Percentiles rank a stretch among this genome's conserved stretches.
These are phyloP conservation scores for Penicillium sp. DNA, from an alignment of 2,329 filamentous ascomycete species.

Conservation along the genomic window DNA sequence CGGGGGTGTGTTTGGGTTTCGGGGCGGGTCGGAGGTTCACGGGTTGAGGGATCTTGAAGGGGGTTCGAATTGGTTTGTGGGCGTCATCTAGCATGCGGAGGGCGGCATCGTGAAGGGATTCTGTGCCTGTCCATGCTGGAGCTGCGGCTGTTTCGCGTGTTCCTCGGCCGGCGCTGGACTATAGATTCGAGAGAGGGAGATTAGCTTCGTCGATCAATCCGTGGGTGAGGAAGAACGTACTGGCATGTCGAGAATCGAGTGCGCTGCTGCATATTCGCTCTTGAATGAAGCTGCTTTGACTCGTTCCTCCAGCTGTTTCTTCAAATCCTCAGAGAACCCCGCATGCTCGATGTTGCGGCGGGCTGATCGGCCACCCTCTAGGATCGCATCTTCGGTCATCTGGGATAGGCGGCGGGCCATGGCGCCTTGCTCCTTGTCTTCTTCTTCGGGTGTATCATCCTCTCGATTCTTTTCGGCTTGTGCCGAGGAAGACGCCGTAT, in stretches of 20 bases:
- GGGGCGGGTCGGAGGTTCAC: constrained; percentile 49
- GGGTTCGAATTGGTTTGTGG: constrained; percentile 56
- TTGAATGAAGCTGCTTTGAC: constrained; percentile 59
- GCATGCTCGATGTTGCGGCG: constrained; percentile 61
- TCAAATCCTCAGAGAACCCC: constrained; percentile 64
- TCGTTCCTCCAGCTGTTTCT: constrained; percentile 59
- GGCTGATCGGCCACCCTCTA: constrained; percentile 57
- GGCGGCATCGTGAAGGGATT: constrained; percentile 72
- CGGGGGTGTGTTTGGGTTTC: constrained; percentile 47
- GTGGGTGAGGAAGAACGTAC: constrained; percentile 29
- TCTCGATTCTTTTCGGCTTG: constrained; percentile 19
- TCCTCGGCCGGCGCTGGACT: constrained; percentile 65
- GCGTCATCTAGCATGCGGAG: constrained; percentile 75
- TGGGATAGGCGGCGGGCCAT: constrained; percentile 60
- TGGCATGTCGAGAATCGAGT: constrained; percentile 57
- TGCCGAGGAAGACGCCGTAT: constrained; percentile 14
- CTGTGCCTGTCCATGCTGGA: constrained; percentile 75
- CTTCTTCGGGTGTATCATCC: constrained; percentile 11
- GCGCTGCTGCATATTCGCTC: constrained; percentile 54
- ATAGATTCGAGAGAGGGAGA: background rate
- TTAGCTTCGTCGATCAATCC: background rate
- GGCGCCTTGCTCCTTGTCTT: constrained; percentile 51
- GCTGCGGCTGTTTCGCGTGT: constrained; percentile 68
- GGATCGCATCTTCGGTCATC: constrained; percentile 62
- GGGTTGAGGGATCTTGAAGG: constrained; percentile 45